A percentile compares a stretch with the other conserved stretches of the same genome.
phyloP scores from a whole-genome alignment of 306 rosid species.

The Cajanus cajan region DNA sequence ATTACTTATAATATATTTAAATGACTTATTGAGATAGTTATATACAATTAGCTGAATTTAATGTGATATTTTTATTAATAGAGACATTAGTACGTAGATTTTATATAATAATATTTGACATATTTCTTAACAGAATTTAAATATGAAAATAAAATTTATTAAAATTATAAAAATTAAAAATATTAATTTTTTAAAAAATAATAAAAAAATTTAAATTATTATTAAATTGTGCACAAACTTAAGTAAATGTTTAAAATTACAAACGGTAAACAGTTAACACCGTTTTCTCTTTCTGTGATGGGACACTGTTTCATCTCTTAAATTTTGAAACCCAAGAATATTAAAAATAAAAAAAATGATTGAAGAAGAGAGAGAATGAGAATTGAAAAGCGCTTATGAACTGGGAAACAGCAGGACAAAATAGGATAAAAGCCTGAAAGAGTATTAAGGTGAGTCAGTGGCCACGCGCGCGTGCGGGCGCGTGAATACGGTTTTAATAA shows the following conservation, averaged over 20 bases:
- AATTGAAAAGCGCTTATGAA: conserved; percentile 30
- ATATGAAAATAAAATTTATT: too few species aligned
- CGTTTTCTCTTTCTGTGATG: neutral
- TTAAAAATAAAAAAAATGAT: neutral
- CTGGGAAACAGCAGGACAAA: conserved; percentile 32
- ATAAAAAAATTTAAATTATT: too few species aligned
- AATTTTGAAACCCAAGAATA: neutral
- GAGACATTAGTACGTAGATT: too few species aligned
- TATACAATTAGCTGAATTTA: too few species aligned
- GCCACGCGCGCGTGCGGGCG: conserved; percentile 6
- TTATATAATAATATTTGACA: too few species aligned
- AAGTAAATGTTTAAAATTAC: neutral
- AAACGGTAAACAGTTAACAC: neutral
- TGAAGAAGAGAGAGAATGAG: neutral
- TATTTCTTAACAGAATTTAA: too few species aligned
- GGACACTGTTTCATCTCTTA: neutral
- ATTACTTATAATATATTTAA: too few species aligned
- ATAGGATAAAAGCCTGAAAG: conserved; percentile 34
- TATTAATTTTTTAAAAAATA: too few species aligned
- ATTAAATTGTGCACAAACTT: neutral
- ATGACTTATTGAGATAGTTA: too few species aligned
- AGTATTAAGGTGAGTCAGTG: neutral
- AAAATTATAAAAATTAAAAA: too few species aligned
- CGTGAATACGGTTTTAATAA: neutral
- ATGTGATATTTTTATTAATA: too few species aligned